Base-by-base conservation (phyloP, 768 basidiomycete species). In the Lactarius pseudohatsudake region DNA sequence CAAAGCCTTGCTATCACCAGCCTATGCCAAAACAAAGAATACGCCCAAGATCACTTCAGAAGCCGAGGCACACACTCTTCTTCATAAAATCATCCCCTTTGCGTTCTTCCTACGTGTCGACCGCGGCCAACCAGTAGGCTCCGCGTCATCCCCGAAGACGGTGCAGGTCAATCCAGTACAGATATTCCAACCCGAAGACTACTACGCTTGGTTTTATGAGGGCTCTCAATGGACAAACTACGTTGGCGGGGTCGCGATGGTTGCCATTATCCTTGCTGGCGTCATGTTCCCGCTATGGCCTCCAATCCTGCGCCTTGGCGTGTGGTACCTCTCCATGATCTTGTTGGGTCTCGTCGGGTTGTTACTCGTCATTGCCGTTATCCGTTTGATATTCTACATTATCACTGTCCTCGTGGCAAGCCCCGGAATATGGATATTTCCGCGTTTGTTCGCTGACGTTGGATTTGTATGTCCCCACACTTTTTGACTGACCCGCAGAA, bases 251-350 rank as follows among this genome's bases (percentile, higher is more conserved):
- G 80, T 91, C 15, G 86, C 87, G 34, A 95, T 99, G 92, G 95
- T 98, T 65, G 85, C 83, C 50, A 81, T 98, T 74, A 94, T 98
- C 82, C 88, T 99, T 53, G 95, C 91, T 5, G 96, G 92, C 2
- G 96, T 98, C 74, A 97, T 99, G 95, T 99, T 97, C 86, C 97
- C 97, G 4, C 84, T 99, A 18, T 99, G 97, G 97, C 97, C 97
- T 2, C 86, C 90, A 58, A 87, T 86, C 72, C 86, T 99, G 85
- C 85, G 96, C 16, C 80, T 96, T 36, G 96, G 96, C 41, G 96
- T 96, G 64, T 98, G 92, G 90, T 99, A 99, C 77, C 81, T 99
- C 70, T 91, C 89, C 71, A 88, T 98, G 65, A 90, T 79, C 56
- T 88, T 95, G 78, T 82, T 99, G 50, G 92, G 91, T 36, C 81